Base-by-base conservation (phyloP, 2,329 filamentous ascomycete species). In the Fusarium bulbicola region DNA sequence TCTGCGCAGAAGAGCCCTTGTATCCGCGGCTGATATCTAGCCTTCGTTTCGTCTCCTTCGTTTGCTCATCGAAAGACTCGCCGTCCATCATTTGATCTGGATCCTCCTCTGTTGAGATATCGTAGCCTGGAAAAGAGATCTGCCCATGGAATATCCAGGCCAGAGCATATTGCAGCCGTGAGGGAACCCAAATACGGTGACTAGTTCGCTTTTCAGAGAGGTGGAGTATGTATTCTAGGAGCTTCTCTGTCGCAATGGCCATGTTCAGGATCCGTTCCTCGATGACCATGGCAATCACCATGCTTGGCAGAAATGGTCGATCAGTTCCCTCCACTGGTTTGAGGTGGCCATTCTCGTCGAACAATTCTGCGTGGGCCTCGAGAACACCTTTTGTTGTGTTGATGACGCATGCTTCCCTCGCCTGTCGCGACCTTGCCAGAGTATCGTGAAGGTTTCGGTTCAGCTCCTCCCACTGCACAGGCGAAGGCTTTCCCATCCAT, bases 261-360 rank as follows among this genome's bases (percentile, higher is more conserved):
- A 70, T 63, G 10, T 56, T 77, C 21, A 74, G 68, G 11, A 86
- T 79, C 20, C 83, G 80, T 74, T 87, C 85, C 59, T 87, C 85
- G 13, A 86, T 79, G 8, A 86, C 83, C 83, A 88, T 85, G 20
- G 82, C 81, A 7, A 85, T 68, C 6, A 86, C 78, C n/a, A 87
- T 79, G 1, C 82, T 84, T 0, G 80, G 77, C 5, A 86, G 63
- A 13, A 78, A 74, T 1, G 78, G 77, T 9, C 78, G 72, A 1
- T 77, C 73, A 5, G 59, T 36, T 15, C 74, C 68, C 7, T 76
- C 74, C 0, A 78, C 63, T 3, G 76, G 26, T 24, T 80, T 82
- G 2, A 86, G 64, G 8, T 76, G 74, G 4, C 84, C 85, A n/a
- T 80, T 67, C 5, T 81, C 79, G 37, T 85, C 83, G 59, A 86